Base-by-base conservation (phyloP, 2,329 filamentous ascomycete genomes). In the Helminthosporium solani region DNA sequence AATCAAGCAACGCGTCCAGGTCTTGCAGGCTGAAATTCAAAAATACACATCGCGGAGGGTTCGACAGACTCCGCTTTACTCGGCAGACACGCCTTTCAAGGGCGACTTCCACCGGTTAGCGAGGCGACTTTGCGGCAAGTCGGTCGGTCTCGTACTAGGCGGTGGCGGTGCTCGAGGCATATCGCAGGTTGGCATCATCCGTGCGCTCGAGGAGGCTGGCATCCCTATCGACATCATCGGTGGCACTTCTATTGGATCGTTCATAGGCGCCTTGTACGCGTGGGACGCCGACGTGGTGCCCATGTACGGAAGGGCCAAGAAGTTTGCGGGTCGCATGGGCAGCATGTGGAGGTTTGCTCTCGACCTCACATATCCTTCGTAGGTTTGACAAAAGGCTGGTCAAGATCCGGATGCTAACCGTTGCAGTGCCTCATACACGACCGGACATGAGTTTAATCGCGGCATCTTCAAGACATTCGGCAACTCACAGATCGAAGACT, bases 381-480 rank as follows among this genome's bases (percentile, higher is more conserved):
- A 67, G 63, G 70, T 64, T 14, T 7, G 3, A 12, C 5, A 28
- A 3, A 28, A 18, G n/a, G n/a, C n/a, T 14, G 1, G 14, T 12
- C 15, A 12, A n/a, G 20, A 19, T 44, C 30, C 21, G 15, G 2
- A 19, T 31, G 46, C 63, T 61, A 52, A 61, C 31, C 1, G 1
- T 0, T 12, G 1, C 40, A 73, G 70, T 5, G 90, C 89, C 7
- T 96, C 92, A 1, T 99, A 99, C 72, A 99, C 95, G 1, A 99
- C 94, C 0, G 94, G 94, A 1, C 94, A 99, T 66, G 94, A 99
- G 63, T 99, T 99, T 80, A 99, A 99, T 61, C 88, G 94, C 6
- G 94, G 94, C 33, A 96, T 99, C 54, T 99, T 96, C 82, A 99
- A 99, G 71, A 90, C 92, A 0, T 96, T 99, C 67, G 94, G 91